Conservation (phyloP, 2,329 filamentous ascomycete species). For the Fusarium udum region DNA sequence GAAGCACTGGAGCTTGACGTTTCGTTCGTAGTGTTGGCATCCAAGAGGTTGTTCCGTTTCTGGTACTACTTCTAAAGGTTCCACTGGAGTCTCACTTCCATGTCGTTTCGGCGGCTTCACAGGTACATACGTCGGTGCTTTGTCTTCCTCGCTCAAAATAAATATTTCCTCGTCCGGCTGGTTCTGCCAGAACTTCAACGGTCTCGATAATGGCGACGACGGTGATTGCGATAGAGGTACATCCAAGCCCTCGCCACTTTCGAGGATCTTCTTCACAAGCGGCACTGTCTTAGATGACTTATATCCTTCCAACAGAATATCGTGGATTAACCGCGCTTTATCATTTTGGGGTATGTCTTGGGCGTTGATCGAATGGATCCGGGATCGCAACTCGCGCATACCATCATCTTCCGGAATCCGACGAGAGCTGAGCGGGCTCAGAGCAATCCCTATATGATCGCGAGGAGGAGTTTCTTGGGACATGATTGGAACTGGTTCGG, state of each 20-base stretch:
- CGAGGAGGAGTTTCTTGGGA: conserved; percentile 39
- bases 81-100: conserved; percentile 52
- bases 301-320: conserved; percentile 75
- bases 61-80: conserved; percentile 27
- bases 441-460: conserved; percentile 48
- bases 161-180: conserved; percentile 59
- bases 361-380: conserved; percentile 75
- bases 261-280: conserved; percentile 27
- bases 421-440: conserved; percentile 44
- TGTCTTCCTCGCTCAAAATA: conserved; percentile 66
- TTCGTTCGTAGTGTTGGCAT: conserved; percentile 92
- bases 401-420: conserved; percentile 80
- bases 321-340: conserved; percentile 78
- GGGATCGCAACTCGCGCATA: conserved; percentile 72
- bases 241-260: conserved; percentile 34
- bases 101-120: conserved; percentile 58
- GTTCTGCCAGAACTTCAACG: conserved; percentile 68
- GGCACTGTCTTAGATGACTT: conserved; percentile 46
- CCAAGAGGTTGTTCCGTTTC: conserved; percentile 65
- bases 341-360: conserved; percentile 66
- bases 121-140: conserved; percentile 73
- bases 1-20: conserved; percentile 94
- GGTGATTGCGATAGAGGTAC: conserved; percentile 52
- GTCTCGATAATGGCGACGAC: conserved; percentile 55
- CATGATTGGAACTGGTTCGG: conserved; percentile 28